Evolutionary conservation across 2,329 filamentous ascomycete species (phyloP).

Genomic region (Aspergillus piperis): DNA sequence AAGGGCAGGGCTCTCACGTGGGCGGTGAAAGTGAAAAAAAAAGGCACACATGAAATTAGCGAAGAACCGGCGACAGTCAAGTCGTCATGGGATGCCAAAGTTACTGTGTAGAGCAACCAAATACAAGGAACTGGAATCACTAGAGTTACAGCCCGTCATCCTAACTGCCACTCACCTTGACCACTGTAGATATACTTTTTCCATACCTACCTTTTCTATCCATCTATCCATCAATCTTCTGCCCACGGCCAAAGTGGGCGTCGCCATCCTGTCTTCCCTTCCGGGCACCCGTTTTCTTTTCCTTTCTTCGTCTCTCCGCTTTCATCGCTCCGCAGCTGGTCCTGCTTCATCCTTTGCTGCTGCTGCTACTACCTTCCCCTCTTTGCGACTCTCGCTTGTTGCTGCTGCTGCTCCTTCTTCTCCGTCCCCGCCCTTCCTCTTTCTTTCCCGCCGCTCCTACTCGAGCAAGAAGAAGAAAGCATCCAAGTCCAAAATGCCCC

Average conservation of each 20-base stretch:
- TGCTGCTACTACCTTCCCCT: constrained; percentile 23
- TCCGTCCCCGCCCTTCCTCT: constrained; percentile 39
- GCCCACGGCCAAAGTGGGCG: constrained; percentile 15
- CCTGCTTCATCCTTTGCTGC: constrained; percentile 52
- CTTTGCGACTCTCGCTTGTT: constrained; percentile 13
- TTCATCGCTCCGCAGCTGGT: constrained; percentile 64
- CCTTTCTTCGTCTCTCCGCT: constrained; percentile 56
- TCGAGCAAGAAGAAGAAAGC: constrained; percentile 60
- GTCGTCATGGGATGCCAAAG: background rate
- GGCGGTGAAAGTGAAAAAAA: background rate
- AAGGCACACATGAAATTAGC: background rate
- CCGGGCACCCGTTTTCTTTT: constrained; percentile 43
- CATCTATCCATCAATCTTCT: background rate
- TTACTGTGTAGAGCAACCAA: too few relatives aligned
- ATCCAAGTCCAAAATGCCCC: constrained; percentile 71
- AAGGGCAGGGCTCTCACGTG: background rate
- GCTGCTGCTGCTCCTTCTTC: constrained; percentile 52
- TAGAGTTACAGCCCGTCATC: too few relatives aligned
- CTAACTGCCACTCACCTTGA: background rate
- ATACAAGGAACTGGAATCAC: too few relatives aligned
- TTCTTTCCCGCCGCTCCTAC: constrained; percentile 51
- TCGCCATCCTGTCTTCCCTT: constrained; percentile 17
- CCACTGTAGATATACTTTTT: background rate
- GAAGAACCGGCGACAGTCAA: background rate
- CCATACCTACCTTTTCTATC: too few relatives aligned